phyloP scores from a whole-genome alignment of 129 eudicot genomes.

The Escallonia rubra region DNA sequence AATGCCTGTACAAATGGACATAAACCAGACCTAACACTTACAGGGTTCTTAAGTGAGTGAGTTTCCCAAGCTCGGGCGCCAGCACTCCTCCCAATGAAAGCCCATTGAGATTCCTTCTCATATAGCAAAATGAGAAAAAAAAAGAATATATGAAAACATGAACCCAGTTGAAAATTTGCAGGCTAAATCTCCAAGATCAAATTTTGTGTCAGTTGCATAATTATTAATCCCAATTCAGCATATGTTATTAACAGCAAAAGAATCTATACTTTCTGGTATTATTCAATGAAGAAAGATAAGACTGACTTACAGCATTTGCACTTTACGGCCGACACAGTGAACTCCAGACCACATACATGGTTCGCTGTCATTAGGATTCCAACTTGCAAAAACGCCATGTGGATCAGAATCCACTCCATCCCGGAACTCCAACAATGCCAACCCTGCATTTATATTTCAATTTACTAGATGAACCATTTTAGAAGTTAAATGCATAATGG shows the following conservation, averaged over 20 bases:
- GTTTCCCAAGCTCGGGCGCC: constrained; percentile 78
- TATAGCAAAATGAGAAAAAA: neutral
- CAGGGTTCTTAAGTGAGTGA: constrained; percentile 66
- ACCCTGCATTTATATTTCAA: constrained; percentile 40
- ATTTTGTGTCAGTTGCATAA: neutral
- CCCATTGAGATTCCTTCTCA: constrained; percentile 71
- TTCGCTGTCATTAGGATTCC: constrained; percentile 55
- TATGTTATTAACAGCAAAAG: neutral
- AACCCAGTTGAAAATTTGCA: neutral
- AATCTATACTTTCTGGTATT: neutral
- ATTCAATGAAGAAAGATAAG: constrained; percentile 3
- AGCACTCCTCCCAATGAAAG: constrained; percentile 61
- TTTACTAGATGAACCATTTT: neutral
- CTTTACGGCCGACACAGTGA: constrained; percentile 72
- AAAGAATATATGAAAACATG: constrained; percentile 1
- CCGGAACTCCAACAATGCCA: constrained; percentile 59
- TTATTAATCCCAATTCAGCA: neutral
- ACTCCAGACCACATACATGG: constrained; percentile 86
- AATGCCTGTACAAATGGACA: neutral
- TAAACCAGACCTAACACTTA: constrained; percentile 38
- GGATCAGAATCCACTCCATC: constrained; percentile 59
- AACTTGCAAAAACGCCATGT: constrained; percentile 45
- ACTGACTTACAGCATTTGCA: constrained; percentile 78
- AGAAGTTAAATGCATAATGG: neutral
- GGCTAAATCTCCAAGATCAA: neutral